Base-by-base conservation (phyloP, 129 eudicot genomes). In the Tagetes patula region DNA sequence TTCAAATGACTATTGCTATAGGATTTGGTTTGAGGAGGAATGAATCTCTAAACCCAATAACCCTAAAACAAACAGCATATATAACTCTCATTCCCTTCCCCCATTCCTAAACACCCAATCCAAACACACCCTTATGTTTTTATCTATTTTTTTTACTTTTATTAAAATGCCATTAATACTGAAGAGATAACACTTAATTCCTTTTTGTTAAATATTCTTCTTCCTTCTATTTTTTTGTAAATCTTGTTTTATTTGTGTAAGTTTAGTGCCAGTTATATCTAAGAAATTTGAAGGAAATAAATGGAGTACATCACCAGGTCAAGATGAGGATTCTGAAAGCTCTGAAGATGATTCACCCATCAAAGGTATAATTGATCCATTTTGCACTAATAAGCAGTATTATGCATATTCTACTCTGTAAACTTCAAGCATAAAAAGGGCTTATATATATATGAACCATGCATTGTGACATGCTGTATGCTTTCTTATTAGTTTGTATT, bases 271-370 rank as follows among this genome's bases (percentile, higher is more conserved):
- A 12, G 48, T 32, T 20, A 63, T 58, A 65, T 75, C 79, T 58
- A 80, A 87, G 67, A 82, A 79, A 42, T 39, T 9, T 56, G 38
- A 73, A 66, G 82, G 72, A 75, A 65, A 77, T 39, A 43, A 67
- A 73, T 73, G 59, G 59, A 71, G 81, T 71, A 64, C 32, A 71
- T 82, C 92, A 55, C 85, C 95, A 71, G 65, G 76, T 49, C 81
- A 78, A 58, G 88, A 77, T 75, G 80, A 72, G 56, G 86, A 79
- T 64, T 79, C 82, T 56, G 87, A 87, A 80, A 87, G 85, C 83
- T 77, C 87, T 27, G 85, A 79, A 68, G 79, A 87, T 37, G 82
- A 63, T 78, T 84, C 85, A 62, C 79, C 85, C 59, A 67, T 65
- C 64, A 75, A 84, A 84, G 87, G 96, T 86, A 75, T 60, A 70